A percentile compares a stretch with the other conserved stretches of the same genome.
Conservation (phyloP, 805 yeast species). For the Tetrapisispora fleetii region DNA sequence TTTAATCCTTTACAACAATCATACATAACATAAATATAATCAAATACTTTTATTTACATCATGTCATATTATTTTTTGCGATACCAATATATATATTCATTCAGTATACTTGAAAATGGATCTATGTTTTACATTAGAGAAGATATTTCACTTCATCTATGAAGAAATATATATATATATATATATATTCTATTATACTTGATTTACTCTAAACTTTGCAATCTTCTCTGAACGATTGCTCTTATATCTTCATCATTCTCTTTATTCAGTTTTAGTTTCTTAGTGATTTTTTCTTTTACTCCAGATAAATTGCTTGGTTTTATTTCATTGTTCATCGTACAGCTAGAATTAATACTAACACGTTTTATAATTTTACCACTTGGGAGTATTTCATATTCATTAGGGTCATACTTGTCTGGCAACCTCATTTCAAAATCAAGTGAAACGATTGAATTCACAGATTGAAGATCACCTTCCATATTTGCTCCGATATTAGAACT, state of each 20-base stretch:
- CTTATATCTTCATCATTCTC: constrained; percentile 38
- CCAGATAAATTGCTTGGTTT: neutral
- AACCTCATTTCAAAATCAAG: neutral
- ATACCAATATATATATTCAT: neutral
- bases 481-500: neutral
- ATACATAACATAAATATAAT: neutral
- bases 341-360: constrained; percentile 12
- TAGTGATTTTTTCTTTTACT: constrained; percentile 14
- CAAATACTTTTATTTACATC: neutral
- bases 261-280: constrained; percentile 31
- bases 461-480: neutral
- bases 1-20: neutral
- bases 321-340: neutral
- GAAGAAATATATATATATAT: too few relatives aligned
- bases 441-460: neutral
- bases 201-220: constrained; percentile 30
- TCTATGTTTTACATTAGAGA: too few relatives aligned
- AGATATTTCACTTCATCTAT: too few relatives aligned
- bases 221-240: constrained; percentile 43
- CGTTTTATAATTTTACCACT: constrained; percentile 57
- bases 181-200: neutral
- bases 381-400: constrained; percentile 52
- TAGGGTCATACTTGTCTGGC: constrained; percentile 12
- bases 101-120: neutral
- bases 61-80: neutral